Conservation (phyloP, 2,329 filamentous ascomycete genomes). For the Ascochyta rabiei region DNA sequence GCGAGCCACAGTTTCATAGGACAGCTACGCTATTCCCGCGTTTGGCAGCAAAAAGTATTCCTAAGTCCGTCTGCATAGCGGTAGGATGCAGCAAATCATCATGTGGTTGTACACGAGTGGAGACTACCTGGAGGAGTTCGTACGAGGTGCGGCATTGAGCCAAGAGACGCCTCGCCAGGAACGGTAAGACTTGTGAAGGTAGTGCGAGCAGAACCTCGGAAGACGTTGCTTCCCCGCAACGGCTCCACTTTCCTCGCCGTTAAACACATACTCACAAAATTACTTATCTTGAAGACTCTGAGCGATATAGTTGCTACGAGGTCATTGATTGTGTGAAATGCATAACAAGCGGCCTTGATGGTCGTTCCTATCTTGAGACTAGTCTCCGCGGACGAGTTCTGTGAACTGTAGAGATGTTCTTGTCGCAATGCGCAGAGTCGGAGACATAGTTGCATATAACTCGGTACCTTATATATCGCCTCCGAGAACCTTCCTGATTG, state of each 20-base stretch:
- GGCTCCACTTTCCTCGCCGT: neutral
- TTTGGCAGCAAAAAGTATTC: neutral
- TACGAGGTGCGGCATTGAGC: conserved; percentile 13
- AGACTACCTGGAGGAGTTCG: neutral
- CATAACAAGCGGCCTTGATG: neutral
- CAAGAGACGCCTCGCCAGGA: neutral
- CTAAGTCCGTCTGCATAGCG: neutral
- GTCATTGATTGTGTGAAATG: no score
- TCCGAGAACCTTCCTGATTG: no score
- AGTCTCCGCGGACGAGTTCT: neutral
- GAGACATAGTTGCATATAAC: no score
- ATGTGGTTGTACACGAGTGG: conserved; percentile 1
- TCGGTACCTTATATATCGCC: no score
- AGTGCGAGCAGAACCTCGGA: conserved; percentile 8
- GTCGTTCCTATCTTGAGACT: neutral
- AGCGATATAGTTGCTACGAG: neutral
- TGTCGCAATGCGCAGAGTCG: no score
- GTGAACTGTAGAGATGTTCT: no score
- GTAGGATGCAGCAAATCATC: neutral
- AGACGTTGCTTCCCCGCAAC: conserved; percentile 5
- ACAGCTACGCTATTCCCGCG: conserved; percentile 1
- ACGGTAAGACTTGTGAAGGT: conserved; percentile 9
- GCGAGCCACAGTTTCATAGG: neutral
- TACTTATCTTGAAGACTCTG: neutral
- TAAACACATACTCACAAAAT: neutral